These are phyloP conservation scores for Pythium chondricola DNA, from an alignment of 352 stramenopile species.

Conservation along the genomic window DNA sequence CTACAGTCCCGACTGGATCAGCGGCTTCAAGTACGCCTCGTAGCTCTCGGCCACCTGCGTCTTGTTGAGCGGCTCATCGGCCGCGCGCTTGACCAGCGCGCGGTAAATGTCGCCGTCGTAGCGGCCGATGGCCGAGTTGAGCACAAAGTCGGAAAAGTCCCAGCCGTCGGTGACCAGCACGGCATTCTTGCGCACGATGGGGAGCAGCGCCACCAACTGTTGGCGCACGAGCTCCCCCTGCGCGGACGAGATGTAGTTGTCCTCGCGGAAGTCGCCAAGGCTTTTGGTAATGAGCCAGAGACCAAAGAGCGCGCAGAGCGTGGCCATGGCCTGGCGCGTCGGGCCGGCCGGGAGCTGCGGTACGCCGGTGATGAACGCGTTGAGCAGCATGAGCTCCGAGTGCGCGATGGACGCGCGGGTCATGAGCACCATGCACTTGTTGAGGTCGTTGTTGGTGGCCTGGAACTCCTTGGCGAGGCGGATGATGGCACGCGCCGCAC, in stretches of 20 bases:
- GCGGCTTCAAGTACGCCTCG: conserved; percentile 34
- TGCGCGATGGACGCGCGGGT: conserved; percentile 39
- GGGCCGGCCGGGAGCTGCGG: conserved; percentile 16
- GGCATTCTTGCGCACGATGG: conserved; percentile 35
- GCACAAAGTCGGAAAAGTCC: conserved; percentile 48
- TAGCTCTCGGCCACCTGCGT: conserved; percentile 51
- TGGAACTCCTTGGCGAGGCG: conserved; percentile 29
- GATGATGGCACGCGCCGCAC: conserved; percentile 25
- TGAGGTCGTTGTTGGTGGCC: conserved; percentile 36
- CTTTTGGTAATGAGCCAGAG: conserved; percentile 39
- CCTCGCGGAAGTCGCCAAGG: conserved; percentile 45
- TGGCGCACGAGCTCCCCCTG: conserved; percentile 31
- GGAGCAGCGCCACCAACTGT: conserved; percentile 29
- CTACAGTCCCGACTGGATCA: conserved; percentile 25
- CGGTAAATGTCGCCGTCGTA: conserved; percentile 73
- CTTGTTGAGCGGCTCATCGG: conserved; percentile 54
- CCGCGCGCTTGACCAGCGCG: conserved; percentile 37
- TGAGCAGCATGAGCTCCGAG: conserved; percentile 37
- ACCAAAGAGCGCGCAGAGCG: conserved; percentile 39
- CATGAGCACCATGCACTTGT: conserved; percentile 52
- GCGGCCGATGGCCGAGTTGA: conserved; percentile 64
- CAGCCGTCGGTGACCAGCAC: conserved; percentile 37
- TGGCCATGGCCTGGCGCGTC: conserved; percentile 23
- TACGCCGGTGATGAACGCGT: conserved; percentile 26
- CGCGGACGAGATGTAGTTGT: conserved; percentile 46